Conservation (phyloP, 306 rosid species). For the Aeschynomene evenia region DNA sequence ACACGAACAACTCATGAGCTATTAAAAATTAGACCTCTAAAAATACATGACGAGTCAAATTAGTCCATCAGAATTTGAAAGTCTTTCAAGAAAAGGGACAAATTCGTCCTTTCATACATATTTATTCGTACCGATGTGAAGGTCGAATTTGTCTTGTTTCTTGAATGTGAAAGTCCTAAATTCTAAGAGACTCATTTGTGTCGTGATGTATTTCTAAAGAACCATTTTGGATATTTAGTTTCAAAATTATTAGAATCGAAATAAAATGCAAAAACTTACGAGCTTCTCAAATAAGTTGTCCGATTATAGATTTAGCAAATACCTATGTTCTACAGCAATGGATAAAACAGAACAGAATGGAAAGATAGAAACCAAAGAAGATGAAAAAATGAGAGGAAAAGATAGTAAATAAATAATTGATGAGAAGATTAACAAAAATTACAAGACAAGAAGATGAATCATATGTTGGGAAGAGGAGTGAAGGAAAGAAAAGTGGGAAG, state of each 20-base stretch:
- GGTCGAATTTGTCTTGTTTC: no score
- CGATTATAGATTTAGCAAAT: not conserved
- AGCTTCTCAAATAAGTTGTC: not conserved
- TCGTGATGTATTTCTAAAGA: no score
- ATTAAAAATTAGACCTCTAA: no score
- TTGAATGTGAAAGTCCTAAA: no score
- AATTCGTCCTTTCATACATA: no score
- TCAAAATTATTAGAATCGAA: not conserved
- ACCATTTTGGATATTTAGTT: no score
- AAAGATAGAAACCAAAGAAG: not conserved
- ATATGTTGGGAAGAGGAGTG: not conserved
- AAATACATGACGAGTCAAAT: no score
- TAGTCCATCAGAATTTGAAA: no score
- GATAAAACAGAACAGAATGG: not conserved
- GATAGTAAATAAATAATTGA: not conserved
- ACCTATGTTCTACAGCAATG: not conserved
- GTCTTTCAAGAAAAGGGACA: no score
- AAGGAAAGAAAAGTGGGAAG: conserved; percentile 19
- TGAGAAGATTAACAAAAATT: not conserved
- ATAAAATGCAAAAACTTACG: not conserved
- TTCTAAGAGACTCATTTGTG: no score
- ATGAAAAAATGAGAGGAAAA: not conserved
- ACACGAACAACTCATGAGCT: not conserved
- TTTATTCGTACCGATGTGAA: no score
- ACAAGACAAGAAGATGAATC: no score